These are phyloP conservation scores for Talaromyces sp. DNA, from an alignment of 2,329 filamentous ascomycete genomes.

Conservation along the genomic window DNA sequence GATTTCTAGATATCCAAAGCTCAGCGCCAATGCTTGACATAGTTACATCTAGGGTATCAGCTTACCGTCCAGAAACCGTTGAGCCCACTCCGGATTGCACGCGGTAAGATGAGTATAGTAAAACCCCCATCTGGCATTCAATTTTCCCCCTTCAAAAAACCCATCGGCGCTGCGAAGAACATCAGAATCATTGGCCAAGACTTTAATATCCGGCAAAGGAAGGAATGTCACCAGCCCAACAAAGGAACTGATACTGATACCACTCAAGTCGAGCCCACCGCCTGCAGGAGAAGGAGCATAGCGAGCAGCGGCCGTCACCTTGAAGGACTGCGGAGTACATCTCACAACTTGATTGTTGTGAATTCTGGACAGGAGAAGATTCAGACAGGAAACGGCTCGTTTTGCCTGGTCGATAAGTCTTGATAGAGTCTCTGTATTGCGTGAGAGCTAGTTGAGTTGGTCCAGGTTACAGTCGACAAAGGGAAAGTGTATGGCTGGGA, in stretches of 20 bases:
- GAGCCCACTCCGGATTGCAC: background rate
- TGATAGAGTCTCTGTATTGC: background rate
- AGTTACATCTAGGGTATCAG: background rate
- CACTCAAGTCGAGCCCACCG: background rate
- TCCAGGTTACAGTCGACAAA: conserved; percentile 6
- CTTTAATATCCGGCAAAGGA: background rate
- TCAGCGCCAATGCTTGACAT: background rate
- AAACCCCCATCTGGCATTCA: background rate
- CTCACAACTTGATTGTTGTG: background rate
- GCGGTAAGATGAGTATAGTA: background rate
- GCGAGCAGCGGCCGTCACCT: background rate
- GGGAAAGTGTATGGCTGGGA: conserved; percentile 2
- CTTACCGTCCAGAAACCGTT: background rate
- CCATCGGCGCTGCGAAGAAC: background rate
- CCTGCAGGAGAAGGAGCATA: background rate
- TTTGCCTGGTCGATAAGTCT: background rate
- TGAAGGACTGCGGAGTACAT: background rate
- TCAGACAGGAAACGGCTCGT: background rate
- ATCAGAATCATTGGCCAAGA: background rate
- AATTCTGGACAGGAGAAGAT: background rate
- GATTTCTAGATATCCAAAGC: background rate
- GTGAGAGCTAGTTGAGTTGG: conserved; percentile 4
- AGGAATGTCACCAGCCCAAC: background rate
- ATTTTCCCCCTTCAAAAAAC: background rate
- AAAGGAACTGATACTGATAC: background rate